phyloP scores from a whole-genome alignment of 2,329 filamentous ascomycete genomes.

The Colletotrichum somersetense region DNA sequence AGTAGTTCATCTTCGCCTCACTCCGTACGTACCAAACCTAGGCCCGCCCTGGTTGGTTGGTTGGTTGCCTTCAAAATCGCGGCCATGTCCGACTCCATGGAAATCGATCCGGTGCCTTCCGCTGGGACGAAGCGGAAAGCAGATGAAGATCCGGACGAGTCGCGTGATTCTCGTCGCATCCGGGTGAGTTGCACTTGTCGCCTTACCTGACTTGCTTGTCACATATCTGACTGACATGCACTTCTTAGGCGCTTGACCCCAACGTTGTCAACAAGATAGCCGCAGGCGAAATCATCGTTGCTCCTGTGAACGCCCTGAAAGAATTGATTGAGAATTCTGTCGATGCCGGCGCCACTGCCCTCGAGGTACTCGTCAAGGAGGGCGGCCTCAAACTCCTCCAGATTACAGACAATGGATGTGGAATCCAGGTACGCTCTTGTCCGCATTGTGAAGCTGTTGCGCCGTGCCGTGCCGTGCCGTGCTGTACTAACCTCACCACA shows the following conservation, averaged over 20 bases:
- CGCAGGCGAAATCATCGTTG: slow-evolving; percentile 97
- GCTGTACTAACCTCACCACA: slow-evolving; percentile 54
- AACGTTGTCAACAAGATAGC: slow-evolving; percentile 99
- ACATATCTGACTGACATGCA: slow-evolving; percentile 33
- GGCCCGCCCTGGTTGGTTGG: neutral
- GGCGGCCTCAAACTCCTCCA: slow-evolving; percentile 95
- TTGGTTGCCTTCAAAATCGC: neutral
- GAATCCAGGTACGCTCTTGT: slow-evolving; percentile 78
- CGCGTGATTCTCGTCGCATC: slow-evolving; percentile 61
- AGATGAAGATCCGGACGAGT: slow-evolving; percentile 52
- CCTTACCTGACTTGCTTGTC: slow-evolving; percentile 14
- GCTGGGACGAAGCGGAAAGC: slow-evolving; percentile 65
- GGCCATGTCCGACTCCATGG: slow-evolving; percentile 50
- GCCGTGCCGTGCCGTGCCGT: neutral
- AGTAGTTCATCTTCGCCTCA: neutral
- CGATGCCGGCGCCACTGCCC: slow-evolving; percentile 91
- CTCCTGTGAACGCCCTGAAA: slow-evolving; percentile 94
- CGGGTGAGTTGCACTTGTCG: slow-evolving; percentile 54
- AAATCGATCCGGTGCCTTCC: slow-evolving; percentile 60
- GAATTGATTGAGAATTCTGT: slow-evolving; percentile 97
- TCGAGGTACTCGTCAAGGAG: slow-evolving; percentile 94
- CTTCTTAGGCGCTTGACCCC: slow-evolving; percentile 79
- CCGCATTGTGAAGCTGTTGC: neutral
- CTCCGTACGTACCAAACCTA: neutral
- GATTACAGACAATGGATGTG: slow-evolving; percentile 96